Evolutionary conservation across 2,329 filamentous ascomycete genomes (phyloP).

Genomic region (Neocatenulostroma microsporum): DNA sequence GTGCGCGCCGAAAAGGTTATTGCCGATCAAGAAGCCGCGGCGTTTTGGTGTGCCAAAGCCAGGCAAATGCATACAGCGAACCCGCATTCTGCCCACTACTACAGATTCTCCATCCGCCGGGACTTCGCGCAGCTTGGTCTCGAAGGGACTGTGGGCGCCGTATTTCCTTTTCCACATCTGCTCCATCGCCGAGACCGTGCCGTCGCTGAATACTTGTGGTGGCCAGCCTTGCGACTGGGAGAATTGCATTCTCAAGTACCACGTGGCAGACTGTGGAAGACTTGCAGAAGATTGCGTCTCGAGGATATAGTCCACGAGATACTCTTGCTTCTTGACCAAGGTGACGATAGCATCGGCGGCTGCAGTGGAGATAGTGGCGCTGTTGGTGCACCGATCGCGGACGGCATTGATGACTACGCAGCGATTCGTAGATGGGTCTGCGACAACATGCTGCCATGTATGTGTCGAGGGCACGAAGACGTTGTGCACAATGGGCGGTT

Average conservation of each 20-base stretch:
- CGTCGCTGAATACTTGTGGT: neutral
- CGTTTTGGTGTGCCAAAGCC: neutral
- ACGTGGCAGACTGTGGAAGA: too few relatives aligned
- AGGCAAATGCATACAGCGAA: neutral
- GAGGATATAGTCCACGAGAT: too few relatives aligned
- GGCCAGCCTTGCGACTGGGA: too few relatives aligned
- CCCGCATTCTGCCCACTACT: neutral
- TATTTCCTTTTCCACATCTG: neutral
- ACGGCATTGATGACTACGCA: slow-evolving; percentile 57
- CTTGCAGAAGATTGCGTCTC: too few relatives aligned
- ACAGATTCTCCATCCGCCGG: too few relatives aligned
- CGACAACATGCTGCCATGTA: slow-evolving; percentile 56
- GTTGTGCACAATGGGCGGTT: slow-evolving; percentile 21
- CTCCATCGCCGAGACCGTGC: neutral
- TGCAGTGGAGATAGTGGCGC: neutral
- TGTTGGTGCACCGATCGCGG: slow-evolving; percentile 34
- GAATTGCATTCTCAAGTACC: too few relatives aligned
- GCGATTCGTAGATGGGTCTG: slow-evolving; percentile 41
- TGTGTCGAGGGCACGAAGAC: slow-evolving; percentile 37
- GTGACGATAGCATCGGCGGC: neutral
- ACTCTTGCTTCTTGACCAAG: too few relatives aligned
- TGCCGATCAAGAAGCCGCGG: neutral
- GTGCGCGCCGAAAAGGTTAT: neutral
- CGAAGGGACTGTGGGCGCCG: neutral
- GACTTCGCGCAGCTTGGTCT: too few relatives aligned